A percentile compares a stretch with the other conserved stretches of the same genome.
phyloP scores from a whole-genome alignment of 1,284 basidiomycete genomes.

The Xerocomus minutiporus region DNA sequence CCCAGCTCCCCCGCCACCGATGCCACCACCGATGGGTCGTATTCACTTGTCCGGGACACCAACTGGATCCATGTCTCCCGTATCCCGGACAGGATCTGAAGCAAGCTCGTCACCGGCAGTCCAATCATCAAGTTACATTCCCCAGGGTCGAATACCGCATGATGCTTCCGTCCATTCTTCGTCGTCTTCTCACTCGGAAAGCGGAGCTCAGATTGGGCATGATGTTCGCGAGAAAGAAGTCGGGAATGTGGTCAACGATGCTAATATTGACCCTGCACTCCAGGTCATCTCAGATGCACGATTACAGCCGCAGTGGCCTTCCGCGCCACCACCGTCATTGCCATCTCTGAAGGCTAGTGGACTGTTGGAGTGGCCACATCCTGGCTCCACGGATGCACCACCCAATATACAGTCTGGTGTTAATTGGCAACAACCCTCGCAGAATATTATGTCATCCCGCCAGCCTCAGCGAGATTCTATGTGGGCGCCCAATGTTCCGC shows the following conservation, averaged over 20 bases:
- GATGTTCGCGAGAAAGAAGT: slow-evolving; percentile 27
- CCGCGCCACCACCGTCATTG: slow-evolving; percentile 38
- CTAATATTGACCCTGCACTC: slow-evolving; percentile 32
- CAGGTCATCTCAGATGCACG: slow-evolving; percentile 24
- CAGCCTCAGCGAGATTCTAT: slow-evolving; percentile 17
- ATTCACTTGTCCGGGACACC: slow-evolving; percentile 12
- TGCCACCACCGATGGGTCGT: slow-evolving; percentile 17
- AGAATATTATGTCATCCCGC: slow-evolving; percentile 23
- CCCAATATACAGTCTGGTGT: slow-evolving; percentile 11
- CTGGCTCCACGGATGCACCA: slow-evolving; percentile 21
- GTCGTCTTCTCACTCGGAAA: slow-evolving; percentile 16
- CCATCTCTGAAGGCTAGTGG: slow-evolving; percentile 72
- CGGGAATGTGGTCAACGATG: slow-evolving; percentile 23
- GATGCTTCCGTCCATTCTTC: slow-evolving; percentile 19
- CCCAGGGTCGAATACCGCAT: slow-evolving; percentile 17
- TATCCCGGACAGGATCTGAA: slow-evolving; percentile 24
- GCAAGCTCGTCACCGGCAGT: slow-evolving; percentile 8
- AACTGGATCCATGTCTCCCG: slow-evolving; percentile 21
- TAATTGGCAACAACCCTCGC: slow-evolving; percentile 25
- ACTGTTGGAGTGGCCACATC: slow-evolving; percentile 50
- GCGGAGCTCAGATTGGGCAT: slow-evolving; percentile 15
- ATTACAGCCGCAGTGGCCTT: slow-evolving; percentile 11
- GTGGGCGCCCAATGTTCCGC: slow-evolving; percentile 13
- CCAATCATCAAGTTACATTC: slow-evolving; percentile 10
- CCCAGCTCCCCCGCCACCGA: slow-evolving; percentile 12